Conservation (phyloP, 306 rosid species). For the Fragaria nilgerrensis region DNA sequence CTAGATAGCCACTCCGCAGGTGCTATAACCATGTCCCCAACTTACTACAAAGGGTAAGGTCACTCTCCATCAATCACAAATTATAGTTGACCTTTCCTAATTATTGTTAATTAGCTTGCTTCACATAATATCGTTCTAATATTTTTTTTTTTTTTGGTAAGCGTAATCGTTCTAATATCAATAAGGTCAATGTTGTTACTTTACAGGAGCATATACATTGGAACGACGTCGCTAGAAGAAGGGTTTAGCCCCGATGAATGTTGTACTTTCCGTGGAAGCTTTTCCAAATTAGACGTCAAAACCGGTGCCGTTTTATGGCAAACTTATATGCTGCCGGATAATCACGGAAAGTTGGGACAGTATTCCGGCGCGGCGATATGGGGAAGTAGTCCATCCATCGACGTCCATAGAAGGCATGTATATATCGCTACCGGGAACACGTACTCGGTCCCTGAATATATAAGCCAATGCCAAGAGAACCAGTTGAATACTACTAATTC, state of each 20-base stretch:
- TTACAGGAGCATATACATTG: slow-evolving; percentile 32
- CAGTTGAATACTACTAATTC: slow-evolving; percentile 34
- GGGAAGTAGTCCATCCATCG: slow-evolving; percentile 80
- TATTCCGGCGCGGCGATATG: slow-evolving; percentile 64
- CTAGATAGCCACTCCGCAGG: slow-evolving; percentile 31
- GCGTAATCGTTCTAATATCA: not conserved
- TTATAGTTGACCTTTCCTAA: not conserved
- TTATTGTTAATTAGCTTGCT: not conserved
- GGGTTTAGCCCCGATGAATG: slow-evolving; percentile 27
- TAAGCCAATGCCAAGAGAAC: slow-evolving; percentile 42
- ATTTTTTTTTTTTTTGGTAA: no score
- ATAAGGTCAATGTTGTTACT: not conserved
- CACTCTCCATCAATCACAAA: not conserved
- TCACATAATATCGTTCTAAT: no score
- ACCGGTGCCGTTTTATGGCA: slow-evolving; percentile 49
- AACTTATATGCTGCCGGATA: slow-evolving; percentile 55
- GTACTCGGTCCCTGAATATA: slow-evolving; percentile 42
- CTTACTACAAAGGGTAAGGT: slow-evolving; percentile 48
- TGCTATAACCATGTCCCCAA: slow-evolving; percentile 60
- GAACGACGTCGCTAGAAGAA: slow-evolving; percentile 47
- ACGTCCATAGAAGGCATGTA: slow-evolving; percentile 32
- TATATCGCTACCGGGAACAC: slow-evolving; percentile 62
- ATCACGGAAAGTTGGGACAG: slow-evolving; percentile 21
- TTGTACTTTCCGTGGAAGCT: slow-evolving; percentile 62
- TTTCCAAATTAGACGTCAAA: slow-evolving; percentile 29